Base-by-base conservation (phyloP, 352 stramenopile genomes). In the Paralagenidium karlingii region DNA sequence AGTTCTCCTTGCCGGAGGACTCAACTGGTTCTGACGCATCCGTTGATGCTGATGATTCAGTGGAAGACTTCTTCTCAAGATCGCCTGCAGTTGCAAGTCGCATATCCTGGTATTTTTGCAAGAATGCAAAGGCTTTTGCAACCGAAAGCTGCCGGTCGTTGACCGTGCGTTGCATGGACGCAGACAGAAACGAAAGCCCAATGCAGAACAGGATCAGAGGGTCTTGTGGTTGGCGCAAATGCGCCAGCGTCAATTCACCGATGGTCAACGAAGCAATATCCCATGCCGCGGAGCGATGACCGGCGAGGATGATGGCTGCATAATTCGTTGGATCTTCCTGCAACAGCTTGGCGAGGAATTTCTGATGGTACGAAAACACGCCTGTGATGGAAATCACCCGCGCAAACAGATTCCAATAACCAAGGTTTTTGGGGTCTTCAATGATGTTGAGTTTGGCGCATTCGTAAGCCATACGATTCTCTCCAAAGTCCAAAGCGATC, bases 401-500 rank as follows among this genome's bases (percentile, higher is more conserved):
- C 8, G 70, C 68, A 51, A 91, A 91, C 28, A 91, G 40, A 47
- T 82, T 88, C 77, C 77, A 91, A 44, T 87, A 91, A 28, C 71
- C 77, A 4, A 86, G 49, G 39, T 91, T 80, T 16, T 69, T 55
- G 0, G 74, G 75, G 26, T 88, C 77, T 51, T 91, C 77, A 51
- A 91, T 74, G 47, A 91, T 82, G 58, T 91, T 91, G 19, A 91
- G 57, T 15, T 74, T 67, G 13, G 75, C 77, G 37, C 77, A 91
- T 43, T 91, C 77, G 51, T 91, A 91, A 13, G 77, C 77, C 77
- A 91, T 91, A 24, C 77, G 74, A 34, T 82, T 77, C 34, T 91
- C 77, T 40, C 82, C 82, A 42, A 88, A 87, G 41, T 87, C 70
- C 18, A 91, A 60, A 9, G 77, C 68, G 15, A 88, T 84, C 25